Percentiles rank a stretch among this genome's conserved stretches.
Evolutionary conservation across 202 grass and related monocot genomes (phyloP).

Genomic region (Zizania palustris): DNA sequence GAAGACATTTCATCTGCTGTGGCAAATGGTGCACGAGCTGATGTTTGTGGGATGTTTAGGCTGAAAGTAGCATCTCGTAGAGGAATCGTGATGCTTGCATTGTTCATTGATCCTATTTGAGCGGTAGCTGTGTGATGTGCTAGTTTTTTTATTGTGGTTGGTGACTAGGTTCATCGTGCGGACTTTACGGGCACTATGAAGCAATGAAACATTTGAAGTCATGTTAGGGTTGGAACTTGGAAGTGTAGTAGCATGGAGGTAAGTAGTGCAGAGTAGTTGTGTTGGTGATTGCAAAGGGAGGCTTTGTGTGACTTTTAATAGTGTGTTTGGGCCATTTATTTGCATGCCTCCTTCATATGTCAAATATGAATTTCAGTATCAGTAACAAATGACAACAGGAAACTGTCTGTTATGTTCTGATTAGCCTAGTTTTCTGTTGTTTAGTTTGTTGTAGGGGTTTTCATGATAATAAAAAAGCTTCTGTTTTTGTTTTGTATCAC

Average conservation of each 20-base stretch:
- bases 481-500: neutral
- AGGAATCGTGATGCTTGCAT: neutral
- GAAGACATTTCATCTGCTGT: conserved; percentile 9
- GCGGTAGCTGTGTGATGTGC: neutral
- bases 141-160: conserved; percentile 22
- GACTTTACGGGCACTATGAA: neutral
- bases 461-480: conserved; percentile 1
- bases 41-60: conserved; percentile 2
- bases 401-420: conserved; percentile 19
- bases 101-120: conserved; percentile 1
- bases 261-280: conserved; percentile 12
- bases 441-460: conserved; percentile 19
- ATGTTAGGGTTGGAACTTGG: neutral
- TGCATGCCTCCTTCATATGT: conserved; percentile 18
- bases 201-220: neutral
- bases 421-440: conserved; percentile 3
- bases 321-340: conserved; percentile 24
- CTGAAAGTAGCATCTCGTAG: neutral
- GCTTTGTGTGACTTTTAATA: neutral
- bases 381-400: neutral
- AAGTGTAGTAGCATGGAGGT: neutral
- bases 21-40: neutral
- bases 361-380: conserved; percentile 20
- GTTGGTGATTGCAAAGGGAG: neutral
- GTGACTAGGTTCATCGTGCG: neutral